Evolutionary conservation across 257 asterid species (phyloP), one percentile per base, ranked within the genome.

Genomic region (Plantago elongata): DNA sequence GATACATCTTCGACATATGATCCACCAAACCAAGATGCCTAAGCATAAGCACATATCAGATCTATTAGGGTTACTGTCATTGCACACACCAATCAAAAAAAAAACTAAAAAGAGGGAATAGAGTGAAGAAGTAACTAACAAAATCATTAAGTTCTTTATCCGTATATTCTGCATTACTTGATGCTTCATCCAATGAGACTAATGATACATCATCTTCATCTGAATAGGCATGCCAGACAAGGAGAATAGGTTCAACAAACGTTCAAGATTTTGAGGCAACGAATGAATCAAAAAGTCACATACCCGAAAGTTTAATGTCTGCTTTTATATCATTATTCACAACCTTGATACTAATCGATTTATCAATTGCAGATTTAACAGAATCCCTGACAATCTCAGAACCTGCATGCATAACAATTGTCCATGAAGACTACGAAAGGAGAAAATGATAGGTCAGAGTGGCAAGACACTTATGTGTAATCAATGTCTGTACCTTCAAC

Each of bases 11-110:
- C 78, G 67, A 69, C 69, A 72, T 93, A 93, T 47, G 99, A 83
- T 73, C 97, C 99, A 57, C 96, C 93, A 73, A 89, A 65, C 89
- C 83, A 83, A 63, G 94, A 82, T 37, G 96, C 97, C 99, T 93
- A 73, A 51, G 49, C 61, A 62, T 14, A 67, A 34, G 7, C 40
- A 7, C 27, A 34, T 13, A 67, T 69, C 56, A 68, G 49, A 67
- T 62, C 55, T 14, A 64, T 60, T 34, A 75, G 54, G 27, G 13
- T 55, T 45, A 42, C n/a, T 43, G 40, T 9, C 38, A 51, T 43
- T 54, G 40, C 34, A 54, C 38, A 52, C n/a, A n/a, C n/a, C n/a
- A n/a, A n/a, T n/a, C n/a, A 1, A 51, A 10, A 10, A 37, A 54
- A 44, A 54, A 7, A 61, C 45, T 62, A 52, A 48, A 49, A 47